Percentiles rank a stretch among this genome's conserved stretches.
phyloP scores from a whole-genome alignment of 2,329 filamentous ascomycete genomes.

The Colletotrichum somersetense region DNA sequence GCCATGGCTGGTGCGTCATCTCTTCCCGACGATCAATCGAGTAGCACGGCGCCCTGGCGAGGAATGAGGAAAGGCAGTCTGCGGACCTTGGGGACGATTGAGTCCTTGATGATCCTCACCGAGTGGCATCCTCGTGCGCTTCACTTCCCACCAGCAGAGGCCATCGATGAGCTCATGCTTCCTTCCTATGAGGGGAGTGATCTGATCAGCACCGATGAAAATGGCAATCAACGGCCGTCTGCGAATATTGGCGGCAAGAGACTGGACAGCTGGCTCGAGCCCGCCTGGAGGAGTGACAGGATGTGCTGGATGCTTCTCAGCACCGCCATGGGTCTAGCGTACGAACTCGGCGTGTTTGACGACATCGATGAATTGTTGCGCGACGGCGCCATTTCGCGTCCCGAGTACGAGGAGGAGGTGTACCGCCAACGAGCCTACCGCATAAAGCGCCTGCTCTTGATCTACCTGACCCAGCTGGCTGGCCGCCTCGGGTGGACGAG shows the following conservation, averaged over 20 bases:
- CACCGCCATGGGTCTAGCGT: constrained; percentile 88
- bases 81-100: constrained; percentile 91
- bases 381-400: constrained; percentile 69
- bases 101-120: constrained; percentile 92
- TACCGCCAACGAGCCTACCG: constrained; percentile 84
- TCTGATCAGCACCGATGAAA: constrained; percentile 58
- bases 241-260: constrained; percentile 82
- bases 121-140: constrained; percentile 97
- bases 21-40: constrained; percentile 66
- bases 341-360: constrained; percentile 96
- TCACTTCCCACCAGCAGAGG: constrained; percentile 89
- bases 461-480: constrained; percentile 94
- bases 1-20: constrained; percentile 38
- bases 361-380: constrained; percentile 80
- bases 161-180: constrained; percentile 76
- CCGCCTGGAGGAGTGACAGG: constrained; percentile 91
- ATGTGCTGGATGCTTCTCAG: constrained; percentile 99
- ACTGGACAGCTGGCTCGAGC: constrained; percentile 96
- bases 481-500: constrained; percentile 92
- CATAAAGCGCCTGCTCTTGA: constrained; percentile 86
- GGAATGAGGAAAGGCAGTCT: constrained; percentile 82
- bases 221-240: constrained; percentile 55
- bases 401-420: constrained; percentile 79
- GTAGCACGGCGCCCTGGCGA: constrained; percentile 78
- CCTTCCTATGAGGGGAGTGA: constrained; percentile 68